Evolutionary conservation across 176 grass and related monocot species (phyloP), one percentile per base, ranked within the genome.

Genomic region (Thalia dealbata): DNA sequence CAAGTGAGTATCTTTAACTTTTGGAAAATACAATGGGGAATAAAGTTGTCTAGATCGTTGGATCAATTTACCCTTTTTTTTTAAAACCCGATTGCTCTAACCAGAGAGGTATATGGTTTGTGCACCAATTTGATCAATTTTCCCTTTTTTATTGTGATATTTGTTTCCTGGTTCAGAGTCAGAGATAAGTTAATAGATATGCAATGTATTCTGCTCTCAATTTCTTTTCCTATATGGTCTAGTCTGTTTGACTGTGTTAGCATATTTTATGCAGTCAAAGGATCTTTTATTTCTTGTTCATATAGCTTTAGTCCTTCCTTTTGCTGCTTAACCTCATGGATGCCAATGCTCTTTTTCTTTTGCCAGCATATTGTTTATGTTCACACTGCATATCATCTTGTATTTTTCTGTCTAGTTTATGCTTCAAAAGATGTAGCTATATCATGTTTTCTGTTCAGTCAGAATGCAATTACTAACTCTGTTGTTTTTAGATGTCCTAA

Each of bases 401-500:
- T 52, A 61, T 24, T 61, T 61, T 6, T 61, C 22, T 62, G 24
- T 63, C 14, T 63, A 63, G 7, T 12, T 63, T 63, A 30, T 14
- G 10, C 10, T 63, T 2, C 11, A 14, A 28, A 28, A 63, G 8
- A 3, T 3, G 16, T 44, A 44, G 18, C 23, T 3, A 64, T 16
- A 14, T 43, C 14, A 32, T 68, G 2, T 3, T n/a, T 22, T 22
- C 2, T 23, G 35, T 68, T 32, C 6, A 22, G 65, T 3, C 18
- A 30, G 2, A 48, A 48, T 8, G 6, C 11, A 48, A 8, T 48
- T 48, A 48, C 6, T 48, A 18, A 28, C 14, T 54, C 50, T 51
- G 30, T 45, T 62, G 75, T 61, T 68, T 82, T 16, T 76, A 97
- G 89, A 72, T 97, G 93, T 73, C 76, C 89, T 21, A 97, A 97